Evolutionary conservation across 75 land plant species (phyloP).

Genomic region (Cunninghamia lanceolata): DNA sequence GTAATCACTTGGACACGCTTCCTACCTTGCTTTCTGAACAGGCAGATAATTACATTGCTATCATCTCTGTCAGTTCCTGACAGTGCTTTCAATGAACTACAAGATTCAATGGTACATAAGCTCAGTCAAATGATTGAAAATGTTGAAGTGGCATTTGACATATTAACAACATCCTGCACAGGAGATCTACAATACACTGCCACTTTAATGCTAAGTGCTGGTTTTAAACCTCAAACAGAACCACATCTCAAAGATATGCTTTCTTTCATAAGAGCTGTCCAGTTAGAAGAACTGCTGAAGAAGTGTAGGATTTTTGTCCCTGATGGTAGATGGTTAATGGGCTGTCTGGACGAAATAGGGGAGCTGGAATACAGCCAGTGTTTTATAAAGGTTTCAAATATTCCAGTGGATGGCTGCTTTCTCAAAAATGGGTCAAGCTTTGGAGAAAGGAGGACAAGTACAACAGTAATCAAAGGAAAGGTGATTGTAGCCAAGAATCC

Average conservation of each 20-base stretch:
- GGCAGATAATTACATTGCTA: conserved; percentile 82
- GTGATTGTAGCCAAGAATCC: conserved; percentile 91
- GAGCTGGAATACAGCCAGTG: conserved; percentile 81
- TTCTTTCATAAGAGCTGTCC: conserved; percentile 65
- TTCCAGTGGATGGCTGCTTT: conserved; percentile 44
- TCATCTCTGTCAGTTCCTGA: conserved; percentile 68
- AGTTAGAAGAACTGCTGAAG: conserved; percentile 60
- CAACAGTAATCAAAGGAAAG: conserved; percentile 50
- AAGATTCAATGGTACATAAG: conserved; percentile 57
- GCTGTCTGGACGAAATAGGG: conserved; percentile 82
- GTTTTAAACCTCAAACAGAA: conserved; percentile 70
- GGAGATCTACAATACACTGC: conserved; percentile 69
- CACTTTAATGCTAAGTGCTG: conserved; percentile 76
- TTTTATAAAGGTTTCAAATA: conserved; percentile 67
- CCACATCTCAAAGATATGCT: conserved; percentile 79
- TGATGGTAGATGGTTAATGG: conserved; percentile 84
- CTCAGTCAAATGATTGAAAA: conserved; percentile 55
- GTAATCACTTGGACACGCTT: conserved; percentile 75
- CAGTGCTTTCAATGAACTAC: conserved; percentile 53
- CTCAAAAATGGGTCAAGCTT: conserved; percentile 43
- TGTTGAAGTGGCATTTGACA: conserved; percentile 57
- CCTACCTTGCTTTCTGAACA: conserved; percentile 81
- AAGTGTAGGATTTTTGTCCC: conserved; percentile 88
- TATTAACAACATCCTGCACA: conserved; percentile 61
- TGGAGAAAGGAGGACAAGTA: conserved; percentile 17